Conservation (phyloP, 768 basidiomycete genomes). For the Leccinum barrowsii region DNA sequence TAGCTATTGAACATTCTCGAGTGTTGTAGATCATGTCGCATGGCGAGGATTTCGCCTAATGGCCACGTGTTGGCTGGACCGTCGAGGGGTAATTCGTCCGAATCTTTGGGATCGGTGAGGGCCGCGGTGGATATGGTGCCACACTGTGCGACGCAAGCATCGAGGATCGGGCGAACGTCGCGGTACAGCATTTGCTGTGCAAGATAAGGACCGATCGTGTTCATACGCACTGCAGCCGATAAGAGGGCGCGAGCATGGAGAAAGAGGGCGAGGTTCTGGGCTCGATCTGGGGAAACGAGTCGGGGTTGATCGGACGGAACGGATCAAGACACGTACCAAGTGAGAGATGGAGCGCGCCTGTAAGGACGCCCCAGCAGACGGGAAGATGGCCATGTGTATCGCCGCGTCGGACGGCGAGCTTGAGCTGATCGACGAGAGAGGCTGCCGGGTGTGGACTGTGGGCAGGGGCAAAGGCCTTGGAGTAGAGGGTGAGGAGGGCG, state of each 20-base stretch:
- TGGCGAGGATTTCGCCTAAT: constrained; percentile 85
- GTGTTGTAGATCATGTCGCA: constrained; percentile 91
- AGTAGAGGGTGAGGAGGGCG: constrained; percentile 84
- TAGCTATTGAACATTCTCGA: constrained; percentile 94
- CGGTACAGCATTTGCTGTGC: constrained; percentile 86
- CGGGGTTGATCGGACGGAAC: not conserved
- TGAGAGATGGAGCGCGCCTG: constrained; percentile 68
- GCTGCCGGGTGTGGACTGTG: constrained; percentile 9
- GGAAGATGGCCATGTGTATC: constrained; percentile 80
- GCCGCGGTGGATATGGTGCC: constrained; percentile 48
- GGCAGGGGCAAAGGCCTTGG: constrained; percentile 62
- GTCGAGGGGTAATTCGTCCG: constrained; percentile 27
- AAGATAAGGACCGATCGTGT: constrained; percentile 88
- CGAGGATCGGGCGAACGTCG: constrained; percentile 63
- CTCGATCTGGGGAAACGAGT: constrained; percentile 52
- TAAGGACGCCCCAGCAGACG: constrained; percentile 86
- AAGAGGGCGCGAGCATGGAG: constrained; percentile 87
- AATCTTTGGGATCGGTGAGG: constrained; percentile 17
- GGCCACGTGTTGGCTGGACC: constrained; percentile 95
- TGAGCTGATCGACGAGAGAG: constrained; percentile 62
- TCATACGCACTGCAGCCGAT: constrained; percentile 89
- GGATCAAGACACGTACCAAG: constrained; percentile 47
- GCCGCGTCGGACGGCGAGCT: constrained; percentile 61
- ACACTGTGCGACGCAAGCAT: constrained; percentile 45
- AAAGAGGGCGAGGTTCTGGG: constrained; percentile 88